Evolutionary conservation across 1,139 yeast species (phyloP).

Genomic region (Pichia sp.): DNA sequence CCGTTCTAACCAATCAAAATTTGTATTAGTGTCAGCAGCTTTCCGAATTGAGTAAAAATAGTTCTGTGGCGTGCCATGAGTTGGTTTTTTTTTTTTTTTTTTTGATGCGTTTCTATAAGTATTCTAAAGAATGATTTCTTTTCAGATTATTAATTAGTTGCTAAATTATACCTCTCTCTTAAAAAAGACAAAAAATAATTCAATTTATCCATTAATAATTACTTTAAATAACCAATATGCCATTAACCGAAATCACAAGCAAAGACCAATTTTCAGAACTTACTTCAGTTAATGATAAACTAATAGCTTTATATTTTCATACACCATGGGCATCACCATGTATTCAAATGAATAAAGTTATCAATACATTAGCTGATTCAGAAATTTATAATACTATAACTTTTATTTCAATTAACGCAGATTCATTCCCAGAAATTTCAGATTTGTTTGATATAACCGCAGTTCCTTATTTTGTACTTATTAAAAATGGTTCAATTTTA

Average conservation of each 20-base stretch:
- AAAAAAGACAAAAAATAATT: too few species aligned
- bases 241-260: constrained; percentile 64
- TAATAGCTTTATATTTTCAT: constrained; percentile 80
- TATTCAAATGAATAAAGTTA: constrained; percentile 73
- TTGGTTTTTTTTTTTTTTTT: too few species aligned
- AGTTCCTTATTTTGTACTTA: constrained; percentile 86
- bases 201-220: too few species aligned
- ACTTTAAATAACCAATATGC: constrained; percentile 38
- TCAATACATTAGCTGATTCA: constrained; percentile 50
- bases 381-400: constrained; percentile 35
- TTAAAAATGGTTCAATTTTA: constrained; percentile 74
- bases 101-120: too few species aligned
- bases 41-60: too few species aligned
- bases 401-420: constrained; percentile 78
- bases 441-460: constrained; percentile 92
- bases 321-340: constrained; percentile 98
- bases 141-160: too few species aligned
- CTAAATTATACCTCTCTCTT: too few species aligned
- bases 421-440: constrained; percentile 76
- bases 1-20: too few species aligned
- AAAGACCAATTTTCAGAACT: constrained; percentile 83
- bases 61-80: too few species aligned
- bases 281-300: constrained; percentile 57
- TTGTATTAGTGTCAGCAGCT: too few species aligned
- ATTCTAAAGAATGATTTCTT: too few species aligned